Evolutionary conservation across 129 eudicot genomes (phyloP), one percentile per base, ranked within the genome.

Genomic region (Pseudognaphalium luteoalbum): DNA sequence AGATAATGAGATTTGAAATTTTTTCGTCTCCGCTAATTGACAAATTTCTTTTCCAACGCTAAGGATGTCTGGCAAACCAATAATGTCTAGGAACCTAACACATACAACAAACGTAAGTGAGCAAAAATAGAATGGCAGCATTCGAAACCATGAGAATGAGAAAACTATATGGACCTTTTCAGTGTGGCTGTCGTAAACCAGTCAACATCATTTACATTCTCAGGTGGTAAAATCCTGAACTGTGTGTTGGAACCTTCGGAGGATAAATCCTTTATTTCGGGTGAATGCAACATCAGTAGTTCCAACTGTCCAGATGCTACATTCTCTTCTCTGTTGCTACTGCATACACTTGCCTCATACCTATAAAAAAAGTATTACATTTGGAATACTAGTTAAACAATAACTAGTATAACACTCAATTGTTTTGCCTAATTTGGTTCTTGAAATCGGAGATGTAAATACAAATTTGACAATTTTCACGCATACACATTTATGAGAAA

Each of bases 121-220:
- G 59, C 41, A 74, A 16, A 29, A 19, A 54, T 51, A 51, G 8
- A 34, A 64, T 16, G 56, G 20, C 16, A 52, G 41, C 10, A 16
- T 39, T 21, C n/a, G 15, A 63, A 28, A 62, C 47, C 47, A 63
- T 44, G 20, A 72, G 19, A 71, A 73, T 56, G 61, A 56, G 25
- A 16, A n/a, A 16, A 57, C 71, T 22, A 68, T 29, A 78, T 51
- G 72, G 51, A 95, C 99, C 99, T 95, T 63, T 70, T 80, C 63
- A 95, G 74, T 71, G 91, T 89, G 61, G 92, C 50, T 75, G 78
- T 86, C 65, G 92, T 91, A 83, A 95, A 95, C 96, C 99, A 95
- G 57, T 73, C 39, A 20, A 58, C 66, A 71, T 77, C 85, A 39
- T 56, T 58, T 39, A 41, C 66, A 56, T 33, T 83, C 17, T 76